phyloP scores from a whole-genome alignment of 441 rosid species.

The Croton laevigatus region DNA sequence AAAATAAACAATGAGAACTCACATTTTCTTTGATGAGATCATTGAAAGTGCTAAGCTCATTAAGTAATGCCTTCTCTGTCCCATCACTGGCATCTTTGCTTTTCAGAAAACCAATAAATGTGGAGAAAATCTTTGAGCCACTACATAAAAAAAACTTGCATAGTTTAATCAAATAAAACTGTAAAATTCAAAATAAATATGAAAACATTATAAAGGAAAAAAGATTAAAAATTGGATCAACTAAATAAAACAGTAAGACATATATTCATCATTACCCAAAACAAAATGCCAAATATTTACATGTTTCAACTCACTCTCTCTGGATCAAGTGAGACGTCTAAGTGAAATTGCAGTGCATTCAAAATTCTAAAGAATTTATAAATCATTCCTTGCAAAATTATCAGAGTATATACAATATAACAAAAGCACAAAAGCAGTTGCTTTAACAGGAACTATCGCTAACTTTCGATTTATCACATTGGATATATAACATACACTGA shows the following conservation, averaged over 20 bases:
- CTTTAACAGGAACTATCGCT: neutral
- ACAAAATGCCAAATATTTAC: neutral
- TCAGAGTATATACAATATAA: neutral
- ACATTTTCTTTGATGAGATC: slow-evolving; percentile 52
- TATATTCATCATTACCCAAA: neutral
- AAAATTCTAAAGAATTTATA: neutral
- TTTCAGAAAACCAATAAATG: slow-evolving; percentile 85
- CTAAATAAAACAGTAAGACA: neutral
- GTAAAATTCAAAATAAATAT: neutral
- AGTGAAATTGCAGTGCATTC: neutral
- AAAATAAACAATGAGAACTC: slow-evolving; percentile 2
- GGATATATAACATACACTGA: slow-evolving; percentile 51
- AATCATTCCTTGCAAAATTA: neutral
- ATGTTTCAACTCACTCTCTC: no score
- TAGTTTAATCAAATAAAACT: neutral
- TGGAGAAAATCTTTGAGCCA: slow-evolving; percentile 84
- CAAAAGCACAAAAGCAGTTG: neutral
- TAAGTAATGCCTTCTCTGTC: slow-evolving; percentile 66
- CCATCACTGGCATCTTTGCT: slow-evolving; percentile 85
- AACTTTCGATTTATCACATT: neutral
- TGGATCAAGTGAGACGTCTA: neutral
- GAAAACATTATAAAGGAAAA: neutral
- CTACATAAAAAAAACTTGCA: slow-evolving; percentile 35
- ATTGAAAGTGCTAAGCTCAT: slow-evolving; percentile 65
- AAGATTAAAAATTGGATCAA: neutral